Percentiles rank a stretch among this genome's conserved stretches.
These are phyloP conservation scores for Cladochytrium replicatum DNA, from an alignment of 192 early-diverging fungal genomes.

Conservation along the genomic window DNA sequence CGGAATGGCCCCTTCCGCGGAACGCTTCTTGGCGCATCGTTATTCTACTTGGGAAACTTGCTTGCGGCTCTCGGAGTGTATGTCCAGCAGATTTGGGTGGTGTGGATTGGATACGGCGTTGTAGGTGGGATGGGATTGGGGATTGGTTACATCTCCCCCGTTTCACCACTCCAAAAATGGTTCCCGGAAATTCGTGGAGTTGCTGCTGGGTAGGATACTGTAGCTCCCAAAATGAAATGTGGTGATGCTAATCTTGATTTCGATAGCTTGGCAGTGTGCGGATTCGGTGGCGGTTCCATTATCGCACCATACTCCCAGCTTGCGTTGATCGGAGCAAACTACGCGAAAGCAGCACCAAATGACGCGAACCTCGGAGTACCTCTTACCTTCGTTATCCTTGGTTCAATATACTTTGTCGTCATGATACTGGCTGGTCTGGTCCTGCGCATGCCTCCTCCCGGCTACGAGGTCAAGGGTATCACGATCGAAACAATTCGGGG, in stretches of 20 bases:
- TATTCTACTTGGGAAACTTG: constrained; percentile 46
- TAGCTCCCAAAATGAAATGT: too few relatives aligned
- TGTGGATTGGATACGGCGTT: constrained; percentile 59
- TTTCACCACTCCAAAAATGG: constrained; percentile 53
- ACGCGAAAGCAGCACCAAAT: constrained; percentile 9
- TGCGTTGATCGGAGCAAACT: constrained; percentile 32
- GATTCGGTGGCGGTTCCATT: constrained; percentile 65
- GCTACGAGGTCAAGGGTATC: constrained; percentile 56
- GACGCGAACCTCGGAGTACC: constrained; percentile 39
- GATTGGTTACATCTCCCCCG: constrained; percentile 53
- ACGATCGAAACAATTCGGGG: constrained; percentile 36
- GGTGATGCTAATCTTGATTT: too few relatives aligned
- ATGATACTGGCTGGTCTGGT: constrained; percentile 29
- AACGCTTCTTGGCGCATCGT: constrained; percentile 29
- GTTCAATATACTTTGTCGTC: constrained; percentile 47
- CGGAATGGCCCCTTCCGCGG: constrained; percentile 41
- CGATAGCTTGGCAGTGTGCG: constrained; percentile 70
- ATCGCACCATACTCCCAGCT: constrained; percentile 56
- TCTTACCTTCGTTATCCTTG: constrained; percentile 53
- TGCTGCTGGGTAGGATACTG: constrained; percentile 44
- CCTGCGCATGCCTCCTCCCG: constrained; percentile 37
- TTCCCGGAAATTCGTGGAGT: constrained; percentile 49
- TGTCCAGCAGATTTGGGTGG: constrained; percentile 41
- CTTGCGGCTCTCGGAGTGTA: constrained; percentile 43
- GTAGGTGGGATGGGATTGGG: constrained; percentile 52